These are phyloP conservation scores for Cercospora sojina DNA, from an alignment of 2,329 filamentous ascomycete species.

Conservation along the genomic window DNA sequence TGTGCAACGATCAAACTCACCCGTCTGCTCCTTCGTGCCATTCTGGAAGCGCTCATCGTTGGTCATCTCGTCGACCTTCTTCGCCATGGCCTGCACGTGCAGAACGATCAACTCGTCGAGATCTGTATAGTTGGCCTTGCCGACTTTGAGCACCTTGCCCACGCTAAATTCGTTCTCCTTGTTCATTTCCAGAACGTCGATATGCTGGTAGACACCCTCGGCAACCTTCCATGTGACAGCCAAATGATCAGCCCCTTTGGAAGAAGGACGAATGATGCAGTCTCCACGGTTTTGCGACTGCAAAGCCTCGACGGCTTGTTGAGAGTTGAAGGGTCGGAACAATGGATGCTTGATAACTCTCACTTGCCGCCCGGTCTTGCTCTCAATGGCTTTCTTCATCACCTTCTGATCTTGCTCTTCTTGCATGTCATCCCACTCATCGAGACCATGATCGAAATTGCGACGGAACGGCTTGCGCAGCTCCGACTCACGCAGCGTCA, in stretches of 20 bases:
- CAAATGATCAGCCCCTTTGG: constrained; percentile 91
- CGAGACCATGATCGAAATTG: constrained; percentile 63
- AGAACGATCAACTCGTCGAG: constrained; percentile 95
- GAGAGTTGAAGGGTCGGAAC: constrained; percentile 88
- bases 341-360: constrained; percentile 97
- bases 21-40: constrained; percentile 74
- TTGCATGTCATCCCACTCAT: constrained; percentile 70
- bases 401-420: constrained; percentile 76
- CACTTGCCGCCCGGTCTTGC: constrained; percentile 78
- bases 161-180: constrained; percentile 97
- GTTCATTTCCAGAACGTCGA: constrained; percentile 93
- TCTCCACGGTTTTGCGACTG: constrained; percentile 83
- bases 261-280: constrained; percentile 91
- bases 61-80: constrained; percentile 96
- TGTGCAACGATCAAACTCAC: constrained; percentile 55
- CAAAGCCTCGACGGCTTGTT: constrained; percentile 89
- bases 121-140: constrained; percentile 90
- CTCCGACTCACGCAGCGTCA: constrained; percentile 80
- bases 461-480: constrained; percentile 71
- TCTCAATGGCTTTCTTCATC: constrained; percentile 73
- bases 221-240: constrained; percentile 98
- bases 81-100: constrained; percentile 95
- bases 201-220: constrained; percentile 94
- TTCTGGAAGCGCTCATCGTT: constrained; percentile 90
- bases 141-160: constrained; percentile 79